A percentile compares a stretch with the other conserved stretches of the same genome.
These are phyloP conservation scores for Extremus antarcticus DNA, from an alignment of 495 filamentous ascomycete species.

Conservation along the genomic window DNA sequence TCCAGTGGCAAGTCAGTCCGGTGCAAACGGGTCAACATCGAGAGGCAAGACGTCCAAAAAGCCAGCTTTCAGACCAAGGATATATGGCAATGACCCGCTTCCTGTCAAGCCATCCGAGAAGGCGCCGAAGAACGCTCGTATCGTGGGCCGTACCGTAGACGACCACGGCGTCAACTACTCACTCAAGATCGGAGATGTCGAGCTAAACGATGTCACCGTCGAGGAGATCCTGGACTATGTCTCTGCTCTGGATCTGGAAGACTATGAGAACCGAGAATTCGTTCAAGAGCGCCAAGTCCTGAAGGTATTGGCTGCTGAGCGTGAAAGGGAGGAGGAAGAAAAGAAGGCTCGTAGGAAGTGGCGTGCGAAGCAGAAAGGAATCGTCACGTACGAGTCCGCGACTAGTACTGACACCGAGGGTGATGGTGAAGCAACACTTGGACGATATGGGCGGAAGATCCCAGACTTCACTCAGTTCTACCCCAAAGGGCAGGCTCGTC, in stretches of 20 bases:
- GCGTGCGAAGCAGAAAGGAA: conserved; percentile 3
- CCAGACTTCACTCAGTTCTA: conserved; percentile 14
- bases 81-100: conserved; percentile 10
- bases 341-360: neutral
- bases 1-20: neutral
- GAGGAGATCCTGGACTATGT: conserved; percentile 19
- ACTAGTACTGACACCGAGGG: neutral
- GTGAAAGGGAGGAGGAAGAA: neutral
- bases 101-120: conserved; percentile 5
- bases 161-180: conserved; percentile 1
- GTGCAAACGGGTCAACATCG: neutral
- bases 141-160: conserved; percentile 3
- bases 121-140: conserved; percentile 4
- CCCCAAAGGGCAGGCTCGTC: neutral
- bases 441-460: conserved; percentile 12
- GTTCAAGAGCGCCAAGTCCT: conserved; percentile 9
- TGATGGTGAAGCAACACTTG: neutral
- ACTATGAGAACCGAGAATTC: conserved; percentile 15
- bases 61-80: too few relatives aligned
- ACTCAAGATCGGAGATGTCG: conserved; percentile 14
- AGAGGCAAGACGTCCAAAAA: neutral
- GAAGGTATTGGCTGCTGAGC: neutral
- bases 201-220: conserved; percentile 9
- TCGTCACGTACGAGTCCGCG: neutral
- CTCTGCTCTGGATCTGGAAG: conserved; percentile 13